These are phyloP conservation scores for Daldinia decipiens DNA, from an alignment of 495 filamentous ascomycete genomes.

Conservation along the genomic window DNA sequence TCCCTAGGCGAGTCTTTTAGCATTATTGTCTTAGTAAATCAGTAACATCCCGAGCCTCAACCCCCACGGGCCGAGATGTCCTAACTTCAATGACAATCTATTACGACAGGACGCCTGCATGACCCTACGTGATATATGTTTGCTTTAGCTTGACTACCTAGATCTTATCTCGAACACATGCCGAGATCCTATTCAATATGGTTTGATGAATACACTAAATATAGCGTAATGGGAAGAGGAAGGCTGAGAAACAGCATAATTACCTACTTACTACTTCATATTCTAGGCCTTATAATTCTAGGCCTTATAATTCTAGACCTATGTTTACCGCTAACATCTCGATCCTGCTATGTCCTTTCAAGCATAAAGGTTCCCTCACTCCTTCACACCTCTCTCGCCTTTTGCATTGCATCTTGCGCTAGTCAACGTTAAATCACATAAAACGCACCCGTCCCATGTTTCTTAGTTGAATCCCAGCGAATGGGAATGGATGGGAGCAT, in stretches of 20 bases:
- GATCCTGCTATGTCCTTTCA: slow-evolving; percentile 5
- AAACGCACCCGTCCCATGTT: slow-evolving; percentile 39
- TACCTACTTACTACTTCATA: neutral
- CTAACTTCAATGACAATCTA: slow-evolving; percentile 17
- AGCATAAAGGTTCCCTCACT: neutral
- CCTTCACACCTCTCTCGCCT: slow-evolving; percentile 1
- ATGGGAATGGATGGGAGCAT: slow-evolving; percentile 44
- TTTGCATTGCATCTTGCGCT: slow-evolving; percentile 28
- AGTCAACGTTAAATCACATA: slow-evolving; percentile 35
- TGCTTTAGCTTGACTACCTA: neutral
- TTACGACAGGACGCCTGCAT: slow-evolving; percentile 6
- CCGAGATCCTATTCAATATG: neutral
- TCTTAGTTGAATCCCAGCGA: slow-evolving; percentile 37
- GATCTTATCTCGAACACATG: neutral
- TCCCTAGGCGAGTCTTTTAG: neutral
- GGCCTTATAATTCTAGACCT: neutral
- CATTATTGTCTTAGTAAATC: neutral
- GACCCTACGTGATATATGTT: neutral
- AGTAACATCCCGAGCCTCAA: slow-evolving; percentile 6
- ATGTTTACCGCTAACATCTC: slow-evolving; percentile 17
- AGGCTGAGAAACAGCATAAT: neutral
- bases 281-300: neutral
- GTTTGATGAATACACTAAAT: neutral
- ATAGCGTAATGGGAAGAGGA: neutral
- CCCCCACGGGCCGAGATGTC: slow-evolving; percentile 10